A percentile compares a stretch with the other conserved stretches of the same genome.
Conservation (phyloP, 176 grass and related monocot species). For the Eleusine indica region DNA sequence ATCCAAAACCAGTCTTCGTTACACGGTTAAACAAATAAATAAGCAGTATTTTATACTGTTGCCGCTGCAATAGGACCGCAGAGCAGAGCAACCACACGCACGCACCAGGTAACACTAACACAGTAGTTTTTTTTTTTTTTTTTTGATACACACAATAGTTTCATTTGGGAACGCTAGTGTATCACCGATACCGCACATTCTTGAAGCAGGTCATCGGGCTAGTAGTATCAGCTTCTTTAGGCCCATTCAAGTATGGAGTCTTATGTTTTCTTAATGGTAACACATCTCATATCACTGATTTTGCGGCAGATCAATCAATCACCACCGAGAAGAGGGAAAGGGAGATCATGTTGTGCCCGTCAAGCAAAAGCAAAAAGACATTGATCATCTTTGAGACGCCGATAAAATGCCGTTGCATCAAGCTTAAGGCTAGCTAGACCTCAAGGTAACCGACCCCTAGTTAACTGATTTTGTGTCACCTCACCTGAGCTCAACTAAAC, state of each 20-base stretch:
- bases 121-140: no score
- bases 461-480: background rate
- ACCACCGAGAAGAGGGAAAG: constrained; percentile 10
- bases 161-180: no score
- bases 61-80: background rate
- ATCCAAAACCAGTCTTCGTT: background rate
- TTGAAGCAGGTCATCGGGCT: no score
- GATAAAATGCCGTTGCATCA: constrained; percentile 22
- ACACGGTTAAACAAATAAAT: background rate
- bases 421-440: constrained; percentile 8
- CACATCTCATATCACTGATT: constrained; percentile 3
- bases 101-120: background rate
- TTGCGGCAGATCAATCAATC: background rate
- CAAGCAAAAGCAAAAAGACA: background rate
- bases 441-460: constrained; percentile 14
- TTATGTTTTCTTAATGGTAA: background rate
- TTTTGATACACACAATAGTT: no score
- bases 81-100: no score
- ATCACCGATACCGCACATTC: no score
- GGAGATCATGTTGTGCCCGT: background rate
- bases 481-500: background rate
- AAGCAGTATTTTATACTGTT: background rate
- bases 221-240: background rate
- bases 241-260: background rate
- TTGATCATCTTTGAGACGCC: constrained; percentile 24